phyloP scores from a whole-genome alignment of 2,329 filamentous ascomycete species.

The Cladophialophora psammophila region DNA sequence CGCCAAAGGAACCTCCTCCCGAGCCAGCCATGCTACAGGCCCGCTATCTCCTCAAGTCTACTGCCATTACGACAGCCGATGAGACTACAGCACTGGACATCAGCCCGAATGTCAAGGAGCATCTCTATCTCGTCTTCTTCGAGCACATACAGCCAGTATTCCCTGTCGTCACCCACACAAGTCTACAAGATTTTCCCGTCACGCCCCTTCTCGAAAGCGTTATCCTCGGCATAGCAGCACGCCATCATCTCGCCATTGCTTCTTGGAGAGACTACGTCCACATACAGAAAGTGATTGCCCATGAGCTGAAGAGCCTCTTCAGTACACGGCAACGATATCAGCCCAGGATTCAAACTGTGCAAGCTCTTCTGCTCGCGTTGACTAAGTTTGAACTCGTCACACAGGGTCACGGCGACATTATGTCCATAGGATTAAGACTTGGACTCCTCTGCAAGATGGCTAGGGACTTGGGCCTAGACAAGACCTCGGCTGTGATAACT shows the following conservation, averaged over 20 bases:
- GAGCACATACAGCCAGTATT: constrained; percentile 11
- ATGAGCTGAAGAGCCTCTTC: constrained; percentile 11
- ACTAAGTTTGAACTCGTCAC: constrained; percentile 7
- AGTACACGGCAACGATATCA: constrained; percentile 13
- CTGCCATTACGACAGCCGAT: background rate
- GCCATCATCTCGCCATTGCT: constrained; percentile 14
- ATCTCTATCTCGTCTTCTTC: constrained; percentile 14
- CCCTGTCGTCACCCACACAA: constrained; percentile 2
- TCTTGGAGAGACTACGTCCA: constrained; percentile 16
- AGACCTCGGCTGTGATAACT: background rate
- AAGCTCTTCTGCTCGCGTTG: constrained; percentile 6
- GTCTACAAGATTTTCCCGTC: background rate
- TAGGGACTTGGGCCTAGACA: constrained; percentile 5
- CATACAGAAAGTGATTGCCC: constrained; percentile 7
- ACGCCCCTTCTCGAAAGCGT: constrained; percentile 4
- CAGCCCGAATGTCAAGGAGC: constrained; percentile 8
- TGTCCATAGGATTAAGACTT: background rate
- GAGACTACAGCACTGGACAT: background rate
- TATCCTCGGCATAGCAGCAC: constrained; percentile 12
- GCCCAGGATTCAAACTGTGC: constrained; percentile 12
- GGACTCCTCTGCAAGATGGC: constrained; percentile 12
- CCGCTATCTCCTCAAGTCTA: background rate
- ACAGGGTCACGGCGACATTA: constrained; percentile 5
- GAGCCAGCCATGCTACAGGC: background rate
- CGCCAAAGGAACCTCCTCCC: background rate